A percentile compares a stretch with the other conserved stretches of the same genome.
phyloP scores from a whole-genome alignment of 2,329 filamentous ascomycete genomes.

The Botrytis tulipae region DNA sequence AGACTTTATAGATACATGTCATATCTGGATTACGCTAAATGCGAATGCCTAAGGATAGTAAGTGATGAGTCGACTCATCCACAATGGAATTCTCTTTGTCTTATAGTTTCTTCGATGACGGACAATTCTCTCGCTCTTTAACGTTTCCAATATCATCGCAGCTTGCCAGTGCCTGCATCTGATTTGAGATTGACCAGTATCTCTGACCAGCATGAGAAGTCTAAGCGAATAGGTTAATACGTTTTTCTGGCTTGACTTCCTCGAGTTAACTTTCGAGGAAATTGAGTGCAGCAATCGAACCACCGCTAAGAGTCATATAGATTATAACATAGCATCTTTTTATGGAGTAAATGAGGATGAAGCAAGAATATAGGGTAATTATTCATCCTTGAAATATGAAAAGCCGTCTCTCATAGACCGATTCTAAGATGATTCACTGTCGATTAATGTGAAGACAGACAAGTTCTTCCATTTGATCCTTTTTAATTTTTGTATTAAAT shows the following conservation, averaged over 20 bases:
- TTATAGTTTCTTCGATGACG: background rate
- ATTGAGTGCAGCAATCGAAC: background rate
- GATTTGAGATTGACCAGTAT: background rate
- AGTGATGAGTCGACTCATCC: background rate
- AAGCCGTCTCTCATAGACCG: rapidly evolving
- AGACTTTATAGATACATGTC: background rate
- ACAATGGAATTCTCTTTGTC: background rate
- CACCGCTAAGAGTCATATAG: background rate
- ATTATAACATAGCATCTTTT: background rate
- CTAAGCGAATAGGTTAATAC: background rate
- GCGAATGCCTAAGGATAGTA: background rate
- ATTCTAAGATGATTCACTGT: background rate
- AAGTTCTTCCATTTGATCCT: background rate
- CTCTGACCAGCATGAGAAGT: background rate
- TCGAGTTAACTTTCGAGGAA: background rate
- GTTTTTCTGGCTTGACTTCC: background rate
- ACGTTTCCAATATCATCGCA: background rate
- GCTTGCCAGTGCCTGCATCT: background rate
- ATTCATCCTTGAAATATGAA: background rate
- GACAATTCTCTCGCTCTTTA: background rate
- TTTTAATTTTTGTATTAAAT: background rate
- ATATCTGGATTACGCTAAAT: background rate
- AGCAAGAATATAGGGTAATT: too few species aligned
- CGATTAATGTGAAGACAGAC: background rate
- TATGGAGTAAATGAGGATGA: background rate